phyloP scores from a whole-genome alignment of 2,329 filamentous ascomycete genomes.

The Fusarium sp. region DNA sequence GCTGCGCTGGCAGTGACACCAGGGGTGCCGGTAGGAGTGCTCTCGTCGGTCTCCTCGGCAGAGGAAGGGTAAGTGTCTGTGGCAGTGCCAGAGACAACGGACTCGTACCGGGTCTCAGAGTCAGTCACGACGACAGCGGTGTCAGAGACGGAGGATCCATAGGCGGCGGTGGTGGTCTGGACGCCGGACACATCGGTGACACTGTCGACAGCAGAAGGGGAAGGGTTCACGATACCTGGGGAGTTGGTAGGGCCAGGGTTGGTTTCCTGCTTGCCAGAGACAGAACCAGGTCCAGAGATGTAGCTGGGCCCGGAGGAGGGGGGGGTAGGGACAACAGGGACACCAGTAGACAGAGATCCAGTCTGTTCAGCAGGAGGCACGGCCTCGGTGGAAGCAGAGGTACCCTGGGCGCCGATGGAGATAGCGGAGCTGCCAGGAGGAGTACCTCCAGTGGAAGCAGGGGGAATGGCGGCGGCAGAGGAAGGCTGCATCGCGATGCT shows the following conservation, averaged over 20 bases:
- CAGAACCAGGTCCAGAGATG: slow-evolving; percentile 8
- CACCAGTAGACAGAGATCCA: not conserved
- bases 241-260: slow-evolving; percentile 6
- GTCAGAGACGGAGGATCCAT: slow-evolving; percentile 26
- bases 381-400: slow-evolving; percentile 8
- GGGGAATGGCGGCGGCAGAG: slow-evolving; percentile 2
- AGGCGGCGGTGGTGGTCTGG: slow-evolving; percentile 30
- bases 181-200: slow-evolving; percentile 29
- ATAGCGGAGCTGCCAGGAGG: slow-evolving; percentile 24
- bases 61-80: slow-evolving; percentile 21
- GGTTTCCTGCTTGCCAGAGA: slow-evolving; percentile 13
- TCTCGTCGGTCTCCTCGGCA: slow-evolving; percentile 24
- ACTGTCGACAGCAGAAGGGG: slow-evolving; percentile 28
- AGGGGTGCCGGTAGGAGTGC: slow-evolving; percentile 38
- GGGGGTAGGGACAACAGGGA: not conserved
- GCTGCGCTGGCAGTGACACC: slow-evolving; percentile 45
- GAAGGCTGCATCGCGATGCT: slow-evolving; percentile 14
- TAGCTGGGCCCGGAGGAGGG: slow-evolving; percentile 20
- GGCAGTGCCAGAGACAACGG: slow-evolving; percentile 21
- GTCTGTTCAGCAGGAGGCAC: not conserved
- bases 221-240: slow-evolving; percentile 9
- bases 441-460: slow-evolving; percentile 16
- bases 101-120: slow-evolving; percentile 22
- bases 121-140: slow-evolving; percentile 22
- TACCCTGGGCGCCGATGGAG: slow-evolving; percentile 22